Percentiles rank a stretch among this genome's conserved stretches.
phyloP scores from a whole-genome alignment of 352 stramenopile species.

The Phytophthora idaei region DNA sequence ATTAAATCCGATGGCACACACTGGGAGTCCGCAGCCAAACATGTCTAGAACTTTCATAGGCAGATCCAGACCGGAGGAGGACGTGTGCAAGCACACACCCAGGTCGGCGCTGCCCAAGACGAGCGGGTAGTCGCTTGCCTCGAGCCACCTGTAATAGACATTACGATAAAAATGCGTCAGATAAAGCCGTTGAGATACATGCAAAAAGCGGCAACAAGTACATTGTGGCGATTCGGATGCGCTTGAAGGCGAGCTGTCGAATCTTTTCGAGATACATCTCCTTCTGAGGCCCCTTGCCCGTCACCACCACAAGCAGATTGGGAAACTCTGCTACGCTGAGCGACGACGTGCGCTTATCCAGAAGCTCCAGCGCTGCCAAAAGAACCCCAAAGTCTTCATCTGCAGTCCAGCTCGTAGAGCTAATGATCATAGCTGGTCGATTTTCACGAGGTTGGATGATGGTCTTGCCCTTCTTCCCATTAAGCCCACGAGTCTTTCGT shows the following conservation, averaged over 20 bases:
- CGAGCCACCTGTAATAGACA: conserved; percentile 88
- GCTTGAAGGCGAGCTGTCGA: conserved; percentile 63
- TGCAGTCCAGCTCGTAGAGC: conserved; percentile 98
- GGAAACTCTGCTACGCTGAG: conserved; percentile 58
- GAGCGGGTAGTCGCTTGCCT: conserved; percentile 96
- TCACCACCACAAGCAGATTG: conserved; percentile 94
- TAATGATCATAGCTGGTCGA: conserved; percentile 84
- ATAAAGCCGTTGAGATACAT: neutral
- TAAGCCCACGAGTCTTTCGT: conserved; percentile 33
- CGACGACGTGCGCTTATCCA: conserved; percentile 62
- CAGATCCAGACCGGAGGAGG: conserved; percentile 97
- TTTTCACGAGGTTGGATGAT: conserved; percentile 47
- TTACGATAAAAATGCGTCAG: conserved; percentile 6
- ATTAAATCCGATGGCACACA: conserved; percentile 95
- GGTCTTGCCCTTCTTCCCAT: conserved; percentile 33
- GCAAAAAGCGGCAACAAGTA: conserved; percentile 23
- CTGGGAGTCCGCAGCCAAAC: conserved; percentile 97
- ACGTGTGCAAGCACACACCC: conserved; percentile 99
- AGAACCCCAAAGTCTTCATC: conserved; percentile 99
- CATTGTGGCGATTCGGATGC: conserved; percentile 90
- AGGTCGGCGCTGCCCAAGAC: conserved; percentile 95
- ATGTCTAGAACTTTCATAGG: conserved; percentile 99
- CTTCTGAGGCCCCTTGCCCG: conserved; percentile 97
- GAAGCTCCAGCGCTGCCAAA: conserved; percentile 88
- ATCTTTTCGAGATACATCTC: conserved; percentile 91